A percentile compares a stretch with the other conserved stretches of the same genome.
Conservation (phyloP, 2,329 filamentous ascomycete species). For the Apiospora pterosperma region DNA sequence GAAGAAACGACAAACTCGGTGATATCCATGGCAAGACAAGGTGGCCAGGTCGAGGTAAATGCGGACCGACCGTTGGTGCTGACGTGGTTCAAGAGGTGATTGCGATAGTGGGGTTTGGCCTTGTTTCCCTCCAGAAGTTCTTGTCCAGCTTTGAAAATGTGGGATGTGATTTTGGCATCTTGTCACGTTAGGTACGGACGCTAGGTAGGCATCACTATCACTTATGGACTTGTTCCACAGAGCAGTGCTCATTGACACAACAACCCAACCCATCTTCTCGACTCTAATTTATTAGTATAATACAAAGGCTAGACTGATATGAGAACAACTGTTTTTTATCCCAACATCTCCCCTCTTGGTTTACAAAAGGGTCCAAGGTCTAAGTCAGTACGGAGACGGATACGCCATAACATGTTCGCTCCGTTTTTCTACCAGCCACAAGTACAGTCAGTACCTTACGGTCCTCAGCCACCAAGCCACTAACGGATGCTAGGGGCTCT, state of each 20-base stretch:
- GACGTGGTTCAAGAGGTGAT: background rate
- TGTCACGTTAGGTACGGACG: background rate
- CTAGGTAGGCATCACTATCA: no score
- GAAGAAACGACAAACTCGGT: constrained; percentile 78
- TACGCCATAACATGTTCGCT: background rate
- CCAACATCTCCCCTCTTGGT: background rate
- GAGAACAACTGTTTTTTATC: background rate
- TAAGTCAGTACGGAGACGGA: background rate
- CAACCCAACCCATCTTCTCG: background rate
- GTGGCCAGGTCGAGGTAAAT: background rate
- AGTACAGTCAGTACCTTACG: background rate
- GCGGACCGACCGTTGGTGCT: background rate
- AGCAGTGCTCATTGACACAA: background rate
- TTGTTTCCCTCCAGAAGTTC: background rate
- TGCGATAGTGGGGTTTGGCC: constrained; percentile 1
- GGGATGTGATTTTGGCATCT: background rate
- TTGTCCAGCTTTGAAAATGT: background rate
- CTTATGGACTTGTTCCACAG: background rate
- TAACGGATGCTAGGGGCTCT: background rate
- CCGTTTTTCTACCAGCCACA: background rate
- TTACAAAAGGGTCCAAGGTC: background rate
- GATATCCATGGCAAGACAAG: constrained; percentile 71
- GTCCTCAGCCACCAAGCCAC: no score
- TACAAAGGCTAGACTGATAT: background rate
- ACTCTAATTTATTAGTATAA: background rate